phyloP scores from a whole-genome alignment of 371 early-diverging fungal species.

The Syncephalis plumigaleata region DNA sequence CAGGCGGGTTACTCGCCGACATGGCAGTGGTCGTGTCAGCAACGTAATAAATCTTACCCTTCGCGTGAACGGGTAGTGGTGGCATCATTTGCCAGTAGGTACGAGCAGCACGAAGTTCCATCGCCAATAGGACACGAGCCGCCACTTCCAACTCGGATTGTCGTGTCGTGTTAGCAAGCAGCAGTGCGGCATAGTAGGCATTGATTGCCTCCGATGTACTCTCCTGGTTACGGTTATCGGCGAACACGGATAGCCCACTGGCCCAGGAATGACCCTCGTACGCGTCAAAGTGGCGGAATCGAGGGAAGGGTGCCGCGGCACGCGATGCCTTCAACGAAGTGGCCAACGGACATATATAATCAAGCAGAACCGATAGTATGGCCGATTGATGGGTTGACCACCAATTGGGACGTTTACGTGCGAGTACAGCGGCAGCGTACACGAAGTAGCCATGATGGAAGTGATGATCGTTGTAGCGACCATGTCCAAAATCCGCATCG shows the following conservation, averaged over 20 bases:
- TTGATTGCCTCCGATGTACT: constrained; percentile 59
- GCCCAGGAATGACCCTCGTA: constrained; percentile 74
- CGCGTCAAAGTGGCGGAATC: constrained; percentile 49
- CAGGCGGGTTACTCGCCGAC: constrained; percentile 5
- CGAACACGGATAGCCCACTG: constrained; percentile 39
- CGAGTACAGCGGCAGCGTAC: constrained; percentile 43
- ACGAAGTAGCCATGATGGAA: constrained; percentile 64
- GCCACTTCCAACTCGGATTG: constrained; percentile 18
- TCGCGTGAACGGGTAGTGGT: too few relatives aligned
- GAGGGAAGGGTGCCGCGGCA: constrained; percentile 41
- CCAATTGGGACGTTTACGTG: constrained; percentile 35
- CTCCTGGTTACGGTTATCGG: constrained; percentile 59
- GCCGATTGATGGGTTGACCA: constrained; percentile 15
- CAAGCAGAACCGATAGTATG: constrained; percentile 31
- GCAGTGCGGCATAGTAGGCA: constrained; percentile 48
- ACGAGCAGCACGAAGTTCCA: constrained; percentile 35
- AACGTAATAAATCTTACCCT: too few relatives aligned
- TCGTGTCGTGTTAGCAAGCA: constrained; percentile 30
- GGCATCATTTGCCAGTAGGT: constrained; percentile 27
- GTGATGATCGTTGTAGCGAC: constrained; percentile 55
- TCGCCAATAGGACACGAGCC: constrained; percentile 26
- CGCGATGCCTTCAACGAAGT: too few relatives aligned
- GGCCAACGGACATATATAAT: constrained; percentile 16
- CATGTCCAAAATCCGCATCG: constrained; percentile 31
- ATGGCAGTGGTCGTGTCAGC: too few relatives aligned